Base-by-base conservation (phyloP, 176 grass and related monocot genomes). In the Saccharum officinarum region DNA sequence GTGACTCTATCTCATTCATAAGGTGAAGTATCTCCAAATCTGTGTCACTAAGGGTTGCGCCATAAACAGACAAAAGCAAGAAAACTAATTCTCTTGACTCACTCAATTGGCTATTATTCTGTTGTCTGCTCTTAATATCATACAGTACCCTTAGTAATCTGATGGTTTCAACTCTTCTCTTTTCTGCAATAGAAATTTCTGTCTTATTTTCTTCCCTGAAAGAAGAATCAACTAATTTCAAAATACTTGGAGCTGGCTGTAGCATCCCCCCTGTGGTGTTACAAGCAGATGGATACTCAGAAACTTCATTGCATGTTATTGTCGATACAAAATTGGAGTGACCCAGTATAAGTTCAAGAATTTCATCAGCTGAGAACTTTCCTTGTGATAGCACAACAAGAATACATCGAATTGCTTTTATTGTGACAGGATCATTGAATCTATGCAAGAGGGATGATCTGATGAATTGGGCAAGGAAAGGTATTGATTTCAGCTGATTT, bases 81-180 rank as follows among this genome's bases (percentile, higher is more conserved):
- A 95, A 89, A 74, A 92, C 8, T 14, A 98, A 67, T 69, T 98
- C 92, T 71, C 76, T 95, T 68, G 95, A 92, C 73, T 95, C 89
- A 63, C 50, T 50, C 80, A 72, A 64, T 84, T 84, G 79, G 52
- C 79, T 85, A 68, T 84, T 79, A 67, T 71, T 91, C 22, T 90
- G 84, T 55, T 95, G 89, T 69, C 83, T 93, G 33, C 37, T 86
- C 49, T 90, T 95, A 82, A 92, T 76, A 88, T 93, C 82, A 91
- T 95, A 98, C 17, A 98, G 66, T 64, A 98, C 83, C 86, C 95
- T 98, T 17, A 98, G 91, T 85, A 98, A 86, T 85, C 89, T 95
- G 88, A 98, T 91, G 39, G 84, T 82, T 89, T 98, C 95, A 25
- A 95, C 65, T 85, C 81, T 95, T 79, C 80, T 84, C 85, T 83